phyloP scores from a whole-genome alignment of 192 early-diverging fungal species.

The Coemansia sp. region DNA sequence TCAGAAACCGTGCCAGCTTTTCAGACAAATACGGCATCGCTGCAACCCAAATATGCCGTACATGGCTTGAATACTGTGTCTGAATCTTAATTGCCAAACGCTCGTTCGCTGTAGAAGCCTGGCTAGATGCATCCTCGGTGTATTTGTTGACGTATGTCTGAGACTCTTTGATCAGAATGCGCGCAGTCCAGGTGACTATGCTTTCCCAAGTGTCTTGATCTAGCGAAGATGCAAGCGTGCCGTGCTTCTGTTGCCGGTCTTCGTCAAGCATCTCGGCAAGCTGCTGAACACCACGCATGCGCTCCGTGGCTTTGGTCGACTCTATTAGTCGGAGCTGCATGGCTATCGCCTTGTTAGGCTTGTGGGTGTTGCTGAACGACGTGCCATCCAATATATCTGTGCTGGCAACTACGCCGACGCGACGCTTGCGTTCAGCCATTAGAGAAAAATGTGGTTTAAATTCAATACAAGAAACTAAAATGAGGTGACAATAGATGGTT shows the following conservation, averaged over 20 bases:
- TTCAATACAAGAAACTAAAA: not conserved
- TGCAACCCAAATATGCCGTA: slow-evolving; percentile 48
- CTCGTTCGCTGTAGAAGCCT: slow-evolving; percentile 20
- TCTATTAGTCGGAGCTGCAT: slow-evolving; percentile 30
- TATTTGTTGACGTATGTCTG: slow-evolving; percentile 39
- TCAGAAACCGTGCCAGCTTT: slow-evolving; percentile 30
- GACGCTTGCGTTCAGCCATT: slow-evolving; percentile 33
- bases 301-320: slow-evolving; percentile 45
- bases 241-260: slow-evolving; percentile 13
- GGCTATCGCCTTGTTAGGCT: slow-evolving; percentile 19
- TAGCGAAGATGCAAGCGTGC: slow-evolving; percentile 24
- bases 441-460: not conserved
- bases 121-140: slow-evolving; percentile 27
- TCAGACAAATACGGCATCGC: slow-evolving; percentile 42
- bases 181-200: slow-evolving; percentile 41
- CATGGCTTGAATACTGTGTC: slow-evolving; percentile 34
- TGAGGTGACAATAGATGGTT: no score
- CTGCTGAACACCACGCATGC: slow-evolving; percentile 34
- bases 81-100: slow-evolving; percentile 35
- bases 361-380: not conserved
- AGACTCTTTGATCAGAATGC: slow-evolving; percentile 41
- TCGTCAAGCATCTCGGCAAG: slow-evolving; percentile 41
- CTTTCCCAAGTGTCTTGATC: slow-evolving; percentile 23
- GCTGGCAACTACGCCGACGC: slow-evolving; percentile 32
- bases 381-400: slow-evolving; percentile 15